Percentiles rank a stretch among this genome's conserved stretches.
phyloP scores from a whole-genome alignment of 2,329 filamentous ascomycete species.

The Aspergillus sp. region DNA sequence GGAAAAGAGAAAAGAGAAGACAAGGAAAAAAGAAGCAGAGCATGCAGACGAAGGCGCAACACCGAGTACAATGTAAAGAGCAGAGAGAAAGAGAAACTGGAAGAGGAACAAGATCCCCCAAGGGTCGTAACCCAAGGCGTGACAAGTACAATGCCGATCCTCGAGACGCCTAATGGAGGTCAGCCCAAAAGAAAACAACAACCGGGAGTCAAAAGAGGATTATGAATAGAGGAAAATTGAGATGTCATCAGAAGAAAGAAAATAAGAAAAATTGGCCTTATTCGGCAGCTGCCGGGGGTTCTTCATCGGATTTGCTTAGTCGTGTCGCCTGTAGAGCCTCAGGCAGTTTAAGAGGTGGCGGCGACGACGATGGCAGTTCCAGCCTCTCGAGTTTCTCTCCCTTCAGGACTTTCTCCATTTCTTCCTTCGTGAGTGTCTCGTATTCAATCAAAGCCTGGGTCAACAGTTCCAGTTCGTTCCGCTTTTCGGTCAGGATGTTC shows the following conservation, averaged over 20 bases:
- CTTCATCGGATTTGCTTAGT: constrained; percentile 26
- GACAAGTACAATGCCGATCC: neutral
- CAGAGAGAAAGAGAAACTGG: constrained; percentile 2
- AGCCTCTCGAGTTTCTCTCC: constrained; percentile 79
- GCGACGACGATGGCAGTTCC: constrained; percentile 51
- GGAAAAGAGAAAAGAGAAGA: constrained; percentile 2
- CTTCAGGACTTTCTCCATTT: constrained; percentile 85
- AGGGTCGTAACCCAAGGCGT: constrained; percentile 2
- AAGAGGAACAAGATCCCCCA: neutral
- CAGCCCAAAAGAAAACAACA: neutral
- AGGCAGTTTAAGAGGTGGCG: constrained; percentile 66
- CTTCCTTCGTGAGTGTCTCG: constrained; percentile 83
- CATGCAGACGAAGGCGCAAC: neutral
- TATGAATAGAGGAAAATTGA: neutral
- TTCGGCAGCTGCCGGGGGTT: constrained; percentile 22
- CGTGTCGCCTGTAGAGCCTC: constrained; percentile 41
- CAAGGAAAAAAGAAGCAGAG: neutral
- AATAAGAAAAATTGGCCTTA: constrained; percentile 11
- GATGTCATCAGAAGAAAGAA: neutral
- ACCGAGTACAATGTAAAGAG: constrained; percentile 1
- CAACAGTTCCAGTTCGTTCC: constrained; percentile 81
- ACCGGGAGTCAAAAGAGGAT: neutral
- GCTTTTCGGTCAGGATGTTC: constrained; percentile 69
- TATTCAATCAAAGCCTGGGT: constrained; percentile 91
- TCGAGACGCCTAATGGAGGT: neutral